Conservation (phyloP, 2,329 filamentous ascomycete genomes). For the Ophiostoma populinum region DNA sequence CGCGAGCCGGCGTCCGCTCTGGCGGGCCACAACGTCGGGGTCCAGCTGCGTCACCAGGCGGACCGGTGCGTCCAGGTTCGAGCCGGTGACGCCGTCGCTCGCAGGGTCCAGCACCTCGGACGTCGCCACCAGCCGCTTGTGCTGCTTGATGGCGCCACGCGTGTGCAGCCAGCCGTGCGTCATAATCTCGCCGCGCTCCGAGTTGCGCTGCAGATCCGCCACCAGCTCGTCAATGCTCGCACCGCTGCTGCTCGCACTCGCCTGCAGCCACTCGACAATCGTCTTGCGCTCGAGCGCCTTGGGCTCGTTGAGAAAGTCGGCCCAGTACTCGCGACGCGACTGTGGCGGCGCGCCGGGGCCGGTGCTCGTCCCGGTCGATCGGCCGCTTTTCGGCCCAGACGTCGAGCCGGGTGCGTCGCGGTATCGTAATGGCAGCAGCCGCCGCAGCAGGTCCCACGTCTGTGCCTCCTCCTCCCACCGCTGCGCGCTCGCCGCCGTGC, state of each 20-base stretch:
- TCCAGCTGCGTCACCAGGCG: constrained; percentile 74
- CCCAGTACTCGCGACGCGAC: constrained; percentile 31
- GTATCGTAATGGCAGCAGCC: constrained; percentile 57
- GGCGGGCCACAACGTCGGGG: constrained; percentile 72
- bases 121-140: constrained; percentile 62
- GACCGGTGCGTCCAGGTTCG: constrained; percentile 40
- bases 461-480: constrained; percentile 70
- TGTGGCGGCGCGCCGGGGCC: constrained; percentile 12
- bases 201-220: constrained; percentile 55
- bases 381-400: constrained; percentile 4
- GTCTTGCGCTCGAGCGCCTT: constrained; percentile 61
- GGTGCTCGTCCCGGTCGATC: too few species aligned
- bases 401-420: constrained; percentile 15
- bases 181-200: constrained; percentile 66
- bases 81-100: constrained; percentile 36
- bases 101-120: constrained; percentile 47
- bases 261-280: constrained; percentile 74
- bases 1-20: constrained; percentile 54
- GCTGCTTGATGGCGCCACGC: constrained; percentile 71
- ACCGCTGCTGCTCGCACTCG: constrained; percentile 50
- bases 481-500: constrained; percentile 25
- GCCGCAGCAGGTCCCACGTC: constrained; percentile 73
- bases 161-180: constrained; percentile 87
- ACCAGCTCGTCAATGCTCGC: constrained; percentile 62
- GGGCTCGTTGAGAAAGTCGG: constrained; percentile 57